Percentiles rank a stretch among this genome's conserved stretches.
Evolutionary conservation across 306 rosid genomes (phyloP).

Genomic region (Rubus parviflorus): DNA sequence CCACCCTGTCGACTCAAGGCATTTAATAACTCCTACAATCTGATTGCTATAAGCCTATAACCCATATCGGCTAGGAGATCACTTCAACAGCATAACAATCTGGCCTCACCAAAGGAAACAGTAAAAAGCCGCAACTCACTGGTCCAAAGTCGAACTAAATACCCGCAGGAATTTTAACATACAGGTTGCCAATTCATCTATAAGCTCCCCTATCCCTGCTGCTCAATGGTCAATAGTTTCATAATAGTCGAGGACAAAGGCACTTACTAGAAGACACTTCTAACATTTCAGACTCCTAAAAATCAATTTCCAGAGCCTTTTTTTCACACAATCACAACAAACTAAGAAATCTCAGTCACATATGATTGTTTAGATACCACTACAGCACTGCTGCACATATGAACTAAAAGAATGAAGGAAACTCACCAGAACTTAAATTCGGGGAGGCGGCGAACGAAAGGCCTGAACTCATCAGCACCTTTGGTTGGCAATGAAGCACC

Average conservation of each 20-base stretch:
- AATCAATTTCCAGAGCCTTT: not conserved
- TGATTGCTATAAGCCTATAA: not conserved
- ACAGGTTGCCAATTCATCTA: not conserved
- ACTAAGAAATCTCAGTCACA: not conserved
- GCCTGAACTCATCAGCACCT: conserved; percentile 45
- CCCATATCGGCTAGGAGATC: not conserved
- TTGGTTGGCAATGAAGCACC: conserved; percentile 24
- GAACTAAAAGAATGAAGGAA: not conserved
- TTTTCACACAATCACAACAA: too few relatives aligned
- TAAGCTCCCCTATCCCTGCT: not conserved
- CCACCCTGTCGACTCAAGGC: not conserved
- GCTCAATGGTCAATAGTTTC: not conserved
- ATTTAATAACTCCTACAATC: not conserved
- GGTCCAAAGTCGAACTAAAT: too few relatives aligned
- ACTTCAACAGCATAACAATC: not conserved
- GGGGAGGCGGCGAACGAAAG: conserved; percentile 46
- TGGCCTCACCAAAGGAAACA: too few relatives aligned
- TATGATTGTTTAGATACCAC: not conserved
- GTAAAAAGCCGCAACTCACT: too few relatives aligned
- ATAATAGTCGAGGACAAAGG: not conserved
- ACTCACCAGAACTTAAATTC: conserved; percentile 43
- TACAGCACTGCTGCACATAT: not conserved
- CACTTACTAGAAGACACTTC: not conserved
- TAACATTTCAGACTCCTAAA: not conserved
- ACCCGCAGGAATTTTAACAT: not conserved